phyloP scores from a whole-genome alignment of 164 flowering plant genomes.

The Magnolia changhungtana region DNA sequence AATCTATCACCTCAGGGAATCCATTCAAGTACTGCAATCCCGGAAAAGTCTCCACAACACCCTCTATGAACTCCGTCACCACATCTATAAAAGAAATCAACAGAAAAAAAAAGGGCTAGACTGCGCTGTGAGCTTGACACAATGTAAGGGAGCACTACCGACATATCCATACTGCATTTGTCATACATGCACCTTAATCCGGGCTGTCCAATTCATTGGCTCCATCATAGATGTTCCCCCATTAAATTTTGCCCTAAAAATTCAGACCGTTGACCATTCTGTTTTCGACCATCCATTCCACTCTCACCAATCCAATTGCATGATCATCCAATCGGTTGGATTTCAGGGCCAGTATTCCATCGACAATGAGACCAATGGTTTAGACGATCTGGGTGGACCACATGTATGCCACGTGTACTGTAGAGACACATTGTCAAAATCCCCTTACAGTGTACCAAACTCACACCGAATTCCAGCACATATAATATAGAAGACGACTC shows the following conservation, averaged over 20 bases:
- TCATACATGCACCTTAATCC: not conserved
- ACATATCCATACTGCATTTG: not conserved
- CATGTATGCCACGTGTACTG: not conserved
- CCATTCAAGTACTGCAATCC: constrained; percentile 89
- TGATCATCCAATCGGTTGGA: not conserved
- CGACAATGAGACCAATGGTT: not conserved
- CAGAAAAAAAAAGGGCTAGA: not conserved
- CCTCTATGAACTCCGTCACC: constrained; percentile 90
- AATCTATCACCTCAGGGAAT: constrained; percentile 64
- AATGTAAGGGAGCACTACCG: not conserved
- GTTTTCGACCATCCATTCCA: not conserved
- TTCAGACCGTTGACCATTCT: not conserved
- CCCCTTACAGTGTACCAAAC: not conserved
- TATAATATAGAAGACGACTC: not conserved
- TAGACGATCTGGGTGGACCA: not conserved
- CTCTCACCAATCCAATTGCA: not conserved
- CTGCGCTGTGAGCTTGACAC: not conserved
- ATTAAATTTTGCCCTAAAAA: too few species aligned
- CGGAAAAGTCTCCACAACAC: constrained; percentile 87
- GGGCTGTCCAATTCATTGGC: not conserved
- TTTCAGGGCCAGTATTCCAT: not conserved
- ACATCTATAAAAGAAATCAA: constrained; percentile 49
- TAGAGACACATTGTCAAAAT: not conserved
- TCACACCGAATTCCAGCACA: not conserved
- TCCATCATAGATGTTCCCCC: not conserved